These are phyloP conservation scores for Austroboletus eburneus DNA, from an alignment of 768 basidiomycete genomes.

Conservation along the genomic window DNA sequence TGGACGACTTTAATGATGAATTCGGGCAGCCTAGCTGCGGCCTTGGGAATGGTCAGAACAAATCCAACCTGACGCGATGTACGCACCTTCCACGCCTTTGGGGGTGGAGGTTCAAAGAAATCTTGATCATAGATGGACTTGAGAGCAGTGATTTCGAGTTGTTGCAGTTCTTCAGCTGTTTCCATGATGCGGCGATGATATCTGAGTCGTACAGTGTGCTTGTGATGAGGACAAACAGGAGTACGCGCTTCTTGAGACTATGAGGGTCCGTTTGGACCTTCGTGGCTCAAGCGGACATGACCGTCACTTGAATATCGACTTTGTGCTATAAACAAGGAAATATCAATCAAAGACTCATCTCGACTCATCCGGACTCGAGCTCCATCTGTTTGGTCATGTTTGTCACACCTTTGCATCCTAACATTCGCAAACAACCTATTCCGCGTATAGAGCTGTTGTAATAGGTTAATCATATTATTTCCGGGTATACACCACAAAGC, in stretches of 20 bases:
- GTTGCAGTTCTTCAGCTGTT: constrained; percentile 62
- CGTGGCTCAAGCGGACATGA: constrained; percentile 73
- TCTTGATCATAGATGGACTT: constrained; percentile 79
- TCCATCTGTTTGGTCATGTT: too few species aligned
- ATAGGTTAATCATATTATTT: too few species aligned
- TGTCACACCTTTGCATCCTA: too few species aligned
- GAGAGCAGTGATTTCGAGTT: constrained; percentile 71
- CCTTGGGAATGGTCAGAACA: constrained; percentile 36
- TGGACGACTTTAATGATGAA: constrained; percentile 72
- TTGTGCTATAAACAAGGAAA: constrained; percentile 2
- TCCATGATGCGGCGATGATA: constrained; percentile 49
- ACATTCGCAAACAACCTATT: too few species aligned
- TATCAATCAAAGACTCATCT: neutral
- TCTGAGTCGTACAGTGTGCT: constrained; percentile 2
- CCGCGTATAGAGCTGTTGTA: too few species aligned
- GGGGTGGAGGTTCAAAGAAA: constrained; percentile 68
- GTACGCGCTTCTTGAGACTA: constrained; percentile 46
- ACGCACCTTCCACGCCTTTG: constrained; percentile 78
- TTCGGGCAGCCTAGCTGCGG: constrained; percentile 65
- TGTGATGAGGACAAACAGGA: constrained; percentile 19
- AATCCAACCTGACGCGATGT: constrained; percentile 8
- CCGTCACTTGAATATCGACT: constrained; percentile 2
- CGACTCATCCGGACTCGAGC: constrained; percentile 1
- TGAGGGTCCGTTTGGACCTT: constrained; percentile 65
- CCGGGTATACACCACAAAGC: too few species aligned